A percentile compares a stretch with the other conserved stretches of the same genome.
phyloP scores from a whole-genome alignment of 2,329 filamentous ascomycete species.

The Whalleya microplaca region DNA sequence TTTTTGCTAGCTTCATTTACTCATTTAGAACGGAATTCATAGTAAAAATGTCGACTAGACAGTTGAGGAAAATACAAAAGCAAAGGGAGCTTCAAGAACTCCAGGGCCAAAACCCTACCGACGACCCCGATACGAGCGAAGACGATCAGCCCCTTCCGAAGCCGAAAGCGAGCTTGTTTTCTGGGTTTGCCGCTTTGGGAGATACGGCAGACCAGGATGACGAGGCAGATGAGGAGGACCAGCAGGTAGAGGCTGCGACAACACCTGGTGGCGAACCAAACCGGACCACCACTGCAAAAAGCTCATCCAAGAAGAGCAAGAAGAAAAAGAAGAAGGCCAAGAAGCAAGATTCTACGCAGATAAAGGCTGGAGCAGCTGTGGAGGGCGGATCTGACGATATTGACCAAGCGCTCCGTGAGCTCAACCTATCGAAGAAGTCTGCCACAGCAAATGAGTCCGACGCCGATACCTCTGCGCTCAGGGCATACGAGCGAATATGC shows the following conservation, averaged over 20 bases:
- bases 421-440: slow-evolving; percentile 30
- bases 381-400: slow-evolving; percentile 54
- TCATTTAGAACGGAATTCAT: background rate
- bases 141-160: slow-evolving; percentile 41
- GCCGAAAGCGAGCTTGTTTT: slow-evolving; percentile 52
- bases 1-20: background rate
- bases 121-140: slow-evolving; percentile 43
- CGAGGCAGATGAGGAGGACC: slow-evolving; percentile 38
- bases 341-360: slow-evolving; percentile 28
- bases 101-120: slow-evolving; percentile 40
- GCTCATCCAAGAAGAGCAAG: slow-evolving; percentile 43
- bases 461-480: slow-evolving; percentile 9
- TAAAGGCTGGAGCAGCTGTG: slow-evolving; percentile 17
- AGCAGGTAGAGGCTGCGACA: slow-evolving; percentile 29
- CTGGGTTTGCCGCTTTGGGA: slow-evolving; percentile 54
- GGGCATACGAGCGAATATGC: slow-evolving; percentile 41
- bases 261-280: slow-evolving; percentile 17
- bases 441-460: slow-evolving; percentile 10
- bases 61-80: slow-evolving; percentile 45
- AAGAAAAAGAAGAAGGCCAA: slow-evolving; percentile 43
- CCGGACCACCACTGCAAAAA: slow-evolving; percentile 18
- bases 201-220: slow-evolving; percentile 47
- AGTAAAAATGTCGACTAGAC: slow-evolving; percentile 38
- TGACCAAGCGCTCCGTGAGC: slow-evolving; percentile 51
- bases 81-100: slow-evolving; percentile 51